Evolutionary conservation across 208 protist species (phyloP).

Genomic region (Leptomonas pyrrhocoris): DNA sequence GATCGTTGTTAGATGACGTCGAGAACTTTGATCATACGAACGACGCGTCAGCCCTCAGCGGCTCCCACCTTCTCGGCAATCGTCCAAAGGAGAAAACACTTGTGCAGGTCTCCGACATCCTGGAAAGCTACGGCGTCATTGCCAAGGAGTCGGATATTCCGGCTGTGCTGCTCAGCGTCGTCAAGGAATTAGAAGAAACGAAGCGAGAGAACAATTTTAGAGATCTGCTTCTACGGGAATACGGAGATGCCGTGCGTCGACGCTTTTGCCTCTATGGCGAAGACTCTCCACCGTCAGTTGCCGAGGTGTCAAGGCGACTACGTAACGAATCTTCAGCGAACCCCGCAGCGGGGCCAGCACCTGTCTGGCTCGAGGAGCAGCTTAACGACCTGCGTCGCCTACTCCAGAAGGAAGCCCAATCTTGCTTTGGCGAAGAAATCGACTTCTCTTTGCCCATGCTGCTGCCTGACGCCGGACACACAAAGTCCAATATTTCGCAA

Average conservation of each 20-base stretch:
- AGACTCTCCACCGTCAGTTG: slow-evolving; percentile 28
- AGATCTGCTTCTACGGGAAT: slow-evolving; percentile 53
- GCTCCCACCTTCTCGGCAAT: neutral
- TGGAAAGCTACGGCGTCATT: slow-evolving; percentile 52
- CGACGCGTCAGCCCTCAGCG: neutral
- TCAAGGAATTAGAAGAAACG: slow-evolving; percentile 57
- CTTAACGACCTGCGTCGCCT: slow-evolving; percentile 15
- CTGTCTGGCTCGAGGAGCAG: slow-evolving; percentile 30
- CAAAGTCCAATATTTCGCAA: slow-evolving; percentile 16
- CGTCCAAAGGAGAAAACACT: slow-evolving; percentile 22
- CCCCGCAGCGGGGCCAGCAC: neutral
- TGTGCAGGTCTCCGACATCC: slow-evolving; percentile 60
- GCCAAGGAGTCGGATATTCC: slow-evolving; percentile 37
- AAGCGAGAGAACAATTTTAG: slow-evolving; percentile 52
- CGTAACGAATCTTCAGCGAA: slow-evolving; percentile 4
- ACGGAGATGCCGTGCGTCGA: slow-evolving; percentile 39
- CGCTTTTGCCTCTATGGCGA: slow-evolving; percentile 56
- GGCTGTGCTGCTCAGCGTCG: slow-evolving; percentile 41
- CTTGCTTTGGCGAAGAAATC: slow-evolving; percentile 15
- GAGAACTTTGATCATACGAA: neutral
- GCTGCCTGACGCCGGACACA: slow-evolving; percentile 18
- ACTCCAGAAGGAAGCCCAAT: neutral
- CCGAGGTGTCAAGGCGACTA: slow-evolving; percentile 18
- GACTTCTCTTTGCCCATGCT: slow-evolving; percentile 16
- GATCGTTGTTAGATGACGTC: slow-evolving; percentile 31